These are phyloP conservation scores for Alternaria brassicicola DNA, from an alignment of 2,329 filamentous ascomycete species.

Conservation along the genomic window DNA sequence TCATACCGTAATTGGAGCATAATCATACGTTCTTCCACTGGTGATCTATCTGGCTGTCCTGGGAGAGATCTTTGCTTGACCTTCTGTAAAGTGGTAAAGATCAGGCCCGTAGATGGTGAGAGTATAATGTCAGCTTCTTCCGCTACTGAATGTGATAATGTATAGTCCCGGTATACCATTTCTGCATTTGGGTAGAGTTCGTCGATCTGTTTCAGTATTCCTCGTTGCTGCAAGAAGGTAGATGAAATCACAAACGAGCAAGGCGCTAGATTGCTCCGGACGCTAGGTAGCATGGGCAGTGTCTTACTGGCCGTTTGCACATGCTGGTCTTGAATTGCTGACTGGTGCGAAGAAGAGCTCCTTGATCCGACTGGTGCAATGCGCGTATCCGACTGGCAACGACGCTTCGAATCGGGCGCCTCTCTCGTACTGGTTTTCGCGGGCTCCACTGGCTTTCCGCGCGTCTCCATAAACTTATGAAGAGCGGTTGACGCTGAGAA, in stretches of 20 bases:
- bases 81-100: slow-evolving; percentile 74
- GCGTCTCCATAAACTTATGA: slow-evolving; percentile 59
- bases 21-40: slow-evolving; percentile 61
- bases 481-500: slow-evolving; percentile 54
- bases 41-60: slow-evolving; percentile 53
- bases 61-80: slow-evolving; percentile 75
- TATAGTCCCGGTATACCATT: slow-evolving; percentile 67
- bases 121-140: slow-evolving; percentile 75
- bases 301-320: neutral
- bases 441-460: slow-evolving; percentile 39
- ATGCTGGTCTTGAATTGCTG: neutral
- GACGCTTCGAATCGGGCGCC: neutral
- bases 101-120: slow-evolving; percentile 70
- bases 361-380: neutral
- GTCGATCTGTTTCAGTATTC: slow-evolving; percentile 59
- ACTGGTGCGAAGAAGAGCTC: neutral
- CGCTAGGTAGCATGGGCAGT: slow-evolving; percentile 31
- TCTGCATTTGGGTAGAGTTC: slow-evolving; percentile 56
- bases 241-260: slow-evolving; percentile 61
- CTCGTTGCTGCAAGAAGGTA: slow-evolving; percentile 52
- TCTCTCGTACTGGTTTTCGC: neutral
- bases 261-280: slow-evolving; percentile 27
- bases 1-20: slow-evolving; percentile 67
- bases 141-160: slow-evolving; percentile 27
- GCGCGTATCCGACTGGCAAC: neutral